These are phyloP conservation scores for Calonectria henricotiae DNA, from an alignment of 2,329 filamentous ascomycete genomes.

Conservation along the genomic window DNA sequence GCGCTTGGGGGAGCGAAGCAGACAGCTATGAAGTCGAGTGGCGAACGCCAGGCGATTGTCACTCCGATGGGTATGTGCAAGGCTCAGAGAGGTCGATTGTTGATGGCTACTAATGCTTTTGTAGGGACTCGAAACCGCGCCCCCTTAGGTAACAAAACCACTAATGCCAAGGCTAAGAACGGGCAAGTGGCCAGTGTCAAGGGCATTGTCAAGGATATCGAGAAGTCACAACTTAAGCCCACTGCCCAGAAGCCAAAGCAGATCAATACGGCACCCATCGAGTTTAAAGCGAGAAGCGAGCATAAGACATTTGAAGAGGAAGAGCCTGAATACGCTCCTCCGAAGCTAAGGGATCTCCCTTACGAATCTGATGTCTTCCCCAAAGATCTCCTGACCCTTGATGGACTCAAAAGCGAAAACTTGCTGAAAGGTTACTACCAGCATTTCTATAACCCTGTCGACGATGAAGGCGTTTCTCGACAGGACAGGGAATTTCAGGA, in stretches of 20 bases:
- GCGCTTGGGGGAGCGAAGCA: slow-evolving; percentile 72
- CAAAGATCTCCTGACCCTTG: slow-evolving; percentile 70
- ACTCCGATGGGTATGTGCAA: slow-evolving; percentile 84
- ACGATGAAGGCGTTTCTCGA: slow-evolving; percentile 77
- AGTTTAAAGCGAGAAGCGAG: slow-evolving; percentile 76
- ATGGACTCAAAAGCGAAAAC: slow-evolving; percentile 73
- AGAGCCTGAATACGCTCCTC: slow-evolving; percentile 93
- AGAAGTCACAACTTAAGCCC: slow-evolving; percentile 75
- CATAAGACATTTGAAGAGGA: slow-evolving; percentile 66
- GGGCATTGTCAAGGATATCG: slow-evolving; percentile 71
- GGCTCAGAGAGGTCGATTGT: not conserved
- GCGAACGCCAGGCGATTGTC: slow-evolving; percentile 73
- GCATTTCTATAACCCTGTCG: slow-evolving; percentile 75
- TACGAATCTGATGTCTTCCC: slow-evolving; percentile 82
- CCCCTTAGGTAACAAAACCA: slow-evolving; percentile 93
- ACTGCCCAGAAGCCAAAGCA: slow-evolving; percentile 75
- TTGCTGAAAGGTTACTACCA: slow-evolving; percentile 75
- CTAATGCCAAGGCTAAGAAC: slow-evolving; percentile 87
- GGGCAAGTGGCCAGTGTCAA: slow-evolving; percentile 79
- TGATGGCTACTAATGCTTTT: slow-evolving; percentile 33
- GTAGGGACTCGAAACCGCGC: slow-evolving; percentile 75
- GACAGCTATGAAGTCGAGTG: slow-evolving; percentile 65
- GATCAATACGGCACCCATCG: slow-evolving; percentile 69
- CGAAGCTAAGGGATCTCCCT: slow-evolving; percentile 76
- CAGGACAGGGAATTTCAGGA: slow-evolving; percentile 75